phyloP scores from a whole-genome alignment of 371 early-diverging fungal genomes.

The Mucor racemosus region DNA sequence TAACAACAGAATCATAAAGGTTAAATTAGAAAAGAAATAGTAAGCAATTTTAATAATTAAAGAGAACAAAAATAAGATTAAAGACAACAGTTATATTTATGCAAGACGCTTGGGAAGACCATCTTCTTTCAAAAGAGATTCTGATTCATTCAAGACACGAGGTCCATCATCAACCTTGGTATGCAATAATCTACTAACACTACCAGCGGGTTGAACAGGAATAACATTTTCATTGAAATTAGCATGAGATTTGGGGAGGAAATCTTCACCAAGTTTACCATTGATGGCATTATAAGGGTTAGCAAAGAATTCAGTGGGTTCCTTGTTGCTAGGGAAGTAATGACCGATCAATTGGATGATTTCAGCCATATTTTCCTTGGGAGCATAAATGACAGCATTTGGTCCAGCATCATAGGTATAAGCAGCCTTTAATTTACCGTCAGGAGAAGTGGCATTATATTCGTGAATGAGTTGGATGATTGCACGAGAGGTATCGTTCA shows the following conservation, averaged over 20 bases:
- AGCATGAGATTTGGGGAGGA: constrained; percentile 48
- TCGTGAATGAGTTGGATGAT: constrained; percentile 86
- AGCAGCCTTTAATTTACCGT: constrained; percentile 72
- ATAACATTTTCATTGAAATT: constrained; percentile 61
- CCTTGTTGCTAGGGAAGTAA: constrained; percentile 77
- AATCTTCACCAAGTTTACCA: constrained; percentile 42
- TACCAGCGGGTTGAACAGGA: constrained; percentile 70
- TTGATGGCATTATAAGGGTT: constrained; percentile 64
- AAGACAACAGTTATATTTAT: constrained; percentile 15
- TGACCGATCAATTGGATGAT: constrained; percentile 81
- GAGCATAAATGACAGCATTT: constrained; percentile 96
- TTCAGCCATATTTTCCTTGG: constrained; percentile 78
- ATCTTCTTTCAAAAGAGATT: constrained; percentile 64
- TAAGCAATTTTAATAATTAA: constrained; percentile 9
- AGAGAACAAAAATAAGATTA: not conserved
- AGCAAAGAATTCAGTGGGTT: constrained; percentile 58
- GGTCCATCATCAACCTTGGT: constrained; percentile 94
- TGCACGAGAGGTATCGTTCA: constrained; percentile 92
- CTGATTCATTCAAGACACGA: constrained; percentile 64
- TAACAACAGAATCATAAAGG: not conserved
- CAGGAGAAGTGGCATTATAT: constrained; percentile 76
- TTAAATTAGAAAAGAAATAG: no score
- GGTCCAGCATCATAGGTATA: constrained; percentile 99
- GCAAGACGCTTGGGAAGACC: constrained; percentile 58
- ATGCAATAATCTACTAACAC: constrained; percentile 87